Evolutionary conservation across 305 asterid species (phyloP), one percentile per base, ranked within the genome.

Genomic region (Lippia alba): DNA sequence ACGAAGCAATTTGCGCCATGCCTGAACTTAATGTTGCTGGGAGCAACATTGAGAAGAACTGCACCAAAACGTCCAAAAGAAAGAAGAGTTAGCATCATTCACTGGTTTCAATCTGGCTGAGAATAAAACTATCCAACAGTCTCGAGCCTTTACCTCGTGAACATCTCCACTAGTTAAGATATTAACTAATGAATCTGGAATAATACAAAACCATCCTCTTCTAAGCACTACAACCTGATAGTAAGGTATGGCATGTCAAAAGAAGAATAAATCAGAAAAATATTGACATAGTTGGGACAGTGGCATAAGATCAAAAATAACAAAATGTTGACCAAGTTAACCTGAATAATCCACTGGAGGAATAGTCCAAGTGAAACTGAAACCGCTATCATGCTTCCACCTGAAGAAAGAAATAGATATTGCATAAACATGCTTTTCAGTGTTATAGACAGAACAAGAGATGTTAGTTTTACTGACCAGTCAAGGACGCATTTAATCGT

Each of bases 261-360:
- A 1, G 3, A 24, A 24, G 30, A 24, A 24, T 24, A 24, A 24
- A 17, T 72, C 54, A 67, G 67, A 78, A 51, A 30, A 48, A 66
- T 20, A 24, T 34, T 15, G 36, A 66, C 32, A 0, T 11, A 12
- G 5, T 66, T 15, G 9, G 9, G 53, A 50, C 33, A 9, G 39
- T 16, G 46, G 55, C 24, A 45, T 45, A 45, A 0, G 51, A 11
- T 11, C 14, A 45, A 45, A 8, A 45, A 11, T 11, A 11, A 45
- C 51, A 45, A 10, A 45, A 45, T 45, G 51, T 9, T 45, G 57
- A 34, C 40, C 30, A 62, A 58, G 34, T 56, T 36, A 40, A 83
- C 88, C 88, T 84, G 86, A 64, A 71, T 68, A 73, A 79, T 67
- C 84, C 86, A 84, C 67, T 84, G 84, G 61, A 84, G 60, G 66